phyloP scores from a whole-genome alignment of 2,329 filamentous ascomycete genomes.

The Magnaporthiopsis incrustans region DNA sequence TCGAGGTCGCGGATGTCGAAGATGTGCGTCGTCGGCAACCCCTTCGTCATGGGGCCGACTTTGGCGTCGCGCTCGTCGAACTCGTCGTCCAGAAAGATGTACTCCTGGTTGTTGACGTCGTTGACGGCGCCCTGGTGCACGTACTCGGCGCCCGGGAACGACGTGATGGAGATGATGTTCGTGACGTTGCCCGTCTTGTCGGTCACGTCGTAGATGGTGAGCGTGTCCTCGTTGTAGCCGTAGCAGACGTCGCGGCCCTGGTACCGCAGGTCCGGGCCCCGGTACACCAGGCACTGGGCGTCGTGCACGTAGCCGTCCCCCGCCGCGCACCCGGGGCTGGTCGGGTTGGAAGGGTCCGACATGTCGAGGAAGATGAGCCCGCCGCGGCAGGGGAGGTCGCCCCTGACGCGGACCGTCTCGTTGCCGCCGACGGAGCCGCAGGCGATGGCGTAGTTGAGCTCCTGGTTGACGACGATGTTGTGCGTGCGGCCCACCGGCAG shows the following conservation, averaged over 20 bases:
- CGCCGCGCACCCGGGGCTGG: conserved; percentile 43
- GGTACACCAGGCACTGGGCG: conserved; percentile 49
- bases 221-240: conserved; percentile 44
- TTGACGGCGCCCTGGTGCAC: conserved; percentile 49
- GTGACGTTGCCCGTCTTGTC: conserved; percentile 11
- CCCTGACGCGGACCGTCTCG: conserved; percentile 16
- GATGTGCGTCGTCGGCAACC: conserved; percentile 39
- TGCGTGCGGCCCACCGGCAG: conserved; percentile 6
- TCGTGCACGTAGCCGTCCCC: conserved; percentile 50
- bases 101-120: conserved; percentile 33
- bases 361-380: conserved; percentile 54
- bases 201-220: conserved; percentile 28
- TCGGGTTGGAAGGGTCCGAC: conserved; percentile 42
- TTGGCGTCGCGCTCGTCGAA: conserved; percentile 32
- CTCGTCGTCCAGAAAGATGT: conserved; percentile 44
- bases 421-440: conserved; percentile 18
- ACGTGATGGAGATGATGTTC: conserved; percentile 42
- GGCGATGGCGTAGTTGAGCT: conserved; percentile 36
- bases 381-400: conserved; percentile 35
- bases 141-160: conserved; percentile 47
- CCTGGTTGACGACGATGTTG: conserved; percentile 11
- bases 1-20: conserved; percentile 37
- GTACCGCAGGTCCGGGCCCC: conserved; percentile 40
- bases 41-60: conserved; percentile 19
- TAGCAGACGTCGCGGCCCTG: conserved; percentile 46